These are phyloP conservation scores for Cyclaneusma minus DNA, from an alignment of 2,329 filamentous ascomycete species.

Conservation along the genomic window DNA sequence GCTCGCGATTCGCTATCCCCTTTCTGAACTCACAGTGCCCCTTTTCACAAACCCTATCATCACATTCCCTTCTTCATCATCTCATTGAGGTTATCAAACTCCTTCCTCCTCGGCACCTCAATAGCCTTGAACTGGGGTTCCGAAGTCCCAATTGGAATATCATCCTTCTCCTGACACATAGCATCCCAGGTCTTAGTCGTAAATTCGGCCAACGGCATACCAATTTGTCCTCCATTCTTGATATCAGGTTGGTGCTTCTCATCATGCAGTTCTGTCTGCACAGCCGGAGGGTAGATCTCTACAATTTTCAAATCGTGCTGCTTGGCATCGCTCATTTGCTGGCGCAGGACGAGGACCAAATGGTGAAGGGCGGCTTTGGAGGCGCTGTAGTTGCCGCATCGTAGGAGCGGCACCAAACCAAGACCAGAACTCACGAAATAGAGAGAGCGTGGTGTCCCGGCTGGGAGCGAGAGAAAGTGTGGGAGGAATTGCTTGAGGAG, in stretches of 20 bases:
- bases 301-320: slow-evolving; percentile 19
- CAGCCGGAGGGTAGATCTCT: slow-evolving; percentile 20
- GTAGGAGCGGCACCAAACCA: slow-evolving; percentile 20
- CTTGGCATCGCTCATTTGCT: slow-evolving; percentile 19
- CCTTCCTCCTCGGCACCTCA: not conserved
- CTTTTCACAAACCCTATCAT: too few species aligned
- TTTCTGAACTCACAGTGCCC: too few species aligned
- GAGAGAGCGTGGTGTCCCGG: slow-evolving; percentile 14
- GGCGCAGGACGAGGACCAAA: slow-evolving; percentile 23
- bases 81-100: not conserved
- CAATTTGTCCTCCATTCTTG: slow-evolving; percentile 23
- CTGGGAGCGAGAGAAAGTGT: slow-evolving; percentile 17
- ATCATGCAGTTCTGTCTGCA: slow-evolving; percentile 24
- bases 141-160: not conserved
- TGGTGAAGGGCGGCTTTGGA: slow-evolving; percentile 26
- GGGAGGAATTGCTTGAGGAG: slow-evolving; percentile 25
- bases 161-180: too few species aligned
- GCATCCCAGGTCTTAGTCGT: slow-evolving; percentile 15
- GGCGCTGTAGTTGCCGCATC: slow-evolving; percentile 23
- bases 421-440: slow-evolving; percentile 22
- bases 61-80: not conserved
- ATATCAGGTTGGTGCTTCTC: slow-evolving; percentile 22
- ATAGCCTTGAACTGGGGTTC: not conserved
- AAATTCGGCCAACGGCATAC: slow-evolving; percentile 29
- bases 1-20: too few species aligned